Evolutionary conservation across 352 stramenopile genomes (phyloP).

Genomic region (Pythium monospermum): DNA sequence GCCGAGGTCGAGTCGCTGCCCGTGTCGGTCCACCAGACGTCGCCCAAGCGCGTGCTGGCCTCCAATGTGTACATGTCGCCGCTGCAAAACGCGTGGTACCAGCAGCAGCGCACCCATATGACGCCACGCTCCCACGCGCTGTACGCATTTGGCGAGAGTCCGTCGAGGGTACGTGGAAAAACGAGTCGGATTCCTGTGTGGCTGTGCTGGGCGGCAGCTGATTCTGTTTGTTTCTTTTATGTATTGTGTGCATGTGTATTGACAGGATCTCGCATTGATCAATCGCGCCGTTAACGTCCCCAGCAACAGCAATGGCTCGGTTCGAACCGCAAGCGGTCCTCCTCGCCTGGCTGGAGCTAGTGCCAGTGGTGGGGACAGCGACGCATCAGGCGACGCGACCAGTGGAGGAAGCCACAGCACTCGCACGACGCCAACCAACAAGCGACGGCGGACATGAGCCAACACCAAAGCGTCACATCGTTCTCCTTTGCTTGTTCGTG

Average conservation of each 20-base stretch:
- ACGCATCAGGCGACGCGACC: slow-evolving; percentile 1
- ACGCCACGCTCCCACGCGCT: slow-evolving; percentile 76
- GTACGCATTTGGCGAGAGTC: slow-evolving; percentile 86
- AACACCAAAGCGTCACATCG: not conserved
- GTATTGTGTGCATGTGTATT: not conserved
- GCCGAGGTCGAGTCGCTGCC: slow-evolving; percentile 76
- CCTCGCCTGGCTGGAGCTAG: no score
- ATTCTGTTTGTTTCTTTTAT: not conserved
- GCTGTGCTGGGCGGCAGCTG: no score
- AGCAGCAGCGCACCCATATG: slow-evolving; percentile 59
- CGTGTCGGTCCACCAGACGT: slow-evolving; percentile 70
- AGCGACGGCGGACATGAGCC: slow-evolving; percentile 20
- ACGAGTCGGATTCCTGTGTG: not conserved
- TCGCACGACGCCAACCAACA: slow-evolving; percentile 21
- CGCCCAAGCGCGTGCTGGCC: slow-evolving; percentile 67
- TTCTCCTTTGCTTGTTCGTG: not conserved
- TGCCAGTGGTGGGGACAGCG: slow-evolving; percentile 7
- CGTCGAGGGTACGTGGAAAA: slow-evolving; percentile 48
- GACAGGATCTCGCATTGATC: slow-evolving; percentile 25
- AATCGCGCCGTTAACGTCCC: slow-evolving; percentile 28
- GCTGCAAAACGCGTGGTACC: slow-evolving; percentile 64
- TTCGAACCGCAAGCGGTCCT: slow-evolving; percentile 11
- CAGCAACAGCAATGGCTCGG: not conserved
- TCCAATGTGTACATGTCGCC: slow-evolving; percentile 88
- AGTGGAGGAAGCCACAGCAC: slow-evolving; percentile 20